These are phyloP conservation scores for Papilionanthe hybrid DNA, from an alignment of 116 monocot species.

Conservation along the genomic window DNA sequence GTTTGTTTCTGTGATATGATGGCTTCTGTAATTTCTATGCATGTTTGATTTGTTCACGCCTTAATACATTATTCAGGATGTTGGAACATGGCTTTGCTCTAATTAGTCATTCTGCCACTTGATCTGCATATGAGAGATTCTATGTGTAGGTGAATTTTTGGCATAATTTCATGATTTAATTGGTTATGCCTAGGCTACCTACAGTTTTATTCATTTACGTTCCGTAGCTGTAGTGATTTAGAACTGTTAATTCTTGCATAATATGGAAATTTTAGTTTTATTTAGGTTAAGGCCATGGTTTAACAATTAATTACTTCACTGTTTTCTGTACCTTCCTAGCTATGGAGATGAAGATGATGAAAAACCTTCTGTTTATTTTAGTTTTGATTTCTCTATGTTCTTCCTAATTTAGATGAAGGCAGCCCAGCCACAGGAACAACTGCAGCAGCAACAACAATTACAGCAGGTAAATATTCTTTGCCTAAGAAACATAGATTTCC, in stretches of 20 bases:
- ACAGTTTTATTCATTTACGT: no score
- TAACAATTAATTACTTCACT: background rate
- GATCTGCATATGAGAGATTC: background rate
- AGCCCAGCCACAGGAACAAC: constrained; percentile 37
- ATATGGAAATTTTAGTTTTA: no score
- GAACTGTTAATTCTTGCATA: no score
- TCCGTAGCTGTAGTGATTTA: no score
- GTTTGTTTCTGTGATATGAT: background rate
- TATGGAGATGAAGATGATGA: background rate
- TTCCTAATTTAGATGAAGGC: constrained; percentile 28
- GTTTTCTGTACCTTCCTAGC: background rate
- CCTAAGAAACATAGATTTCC: background rate
- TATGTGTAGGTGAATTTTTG: background rate
- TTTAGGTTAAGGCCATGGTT: background rate
- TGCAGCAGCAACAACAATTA: constrained; percentile 37
- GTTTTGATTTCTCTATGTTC: constrained; percentile 2
- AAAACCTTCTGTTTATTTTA: background rate
- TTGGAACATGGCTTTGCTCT: background rate
- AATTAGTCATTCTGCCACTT: background rate
- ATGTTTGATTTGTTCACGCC: background rate
- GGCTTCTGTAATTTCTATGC: background rate
- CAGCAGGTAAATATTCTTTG: constrained; percentile 19
- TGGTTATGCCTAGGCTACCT: background rate
- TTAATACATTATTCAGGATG: background rate
- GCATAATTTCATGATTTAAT: background rate